Percentiles rank a stretch among this genome's conserved stretches.
phyloP scores from a whole-genome alignment of 805 yeast genomes.

The Saccharomycopsis selenospora region DNA sequence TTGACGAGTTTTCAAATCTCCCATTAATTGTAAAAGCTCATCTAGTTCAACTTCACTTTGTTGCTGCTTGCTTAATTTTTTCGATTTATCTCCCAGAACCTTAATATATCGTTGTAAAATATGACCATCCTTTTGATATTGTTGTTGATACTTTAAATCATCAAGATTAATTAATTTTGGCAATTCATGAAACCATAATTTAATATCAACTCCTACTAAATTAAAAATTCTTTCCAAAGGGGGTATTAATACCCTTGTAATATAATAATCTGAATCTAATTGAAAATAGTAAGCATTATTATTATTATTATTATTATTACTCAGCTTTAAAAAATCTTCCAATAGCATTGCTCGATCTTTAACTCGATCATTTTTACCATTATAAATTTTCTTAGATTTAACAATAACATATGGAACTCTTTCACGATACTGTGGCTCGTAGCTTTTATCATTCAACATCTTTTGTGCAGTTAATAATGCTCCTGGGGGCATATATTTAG shows the following conservation, averaged over 20 bases:
- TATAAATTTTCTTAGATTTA: conserved; percentile 37
- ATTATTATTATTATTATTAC: background rate
- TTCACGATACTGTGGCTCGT: conserved; percentile 83
- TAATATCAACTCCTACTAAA: conserved; percentile 73
- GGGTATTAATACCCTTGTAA: conserved; percentile 75
- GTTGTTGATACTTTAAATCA: conserved; percentile 14
- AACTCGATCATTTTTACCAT: conserved; percentile 46
- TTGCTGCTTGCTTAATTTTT: conserved; percentile 15
- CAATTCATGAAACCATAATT: conserved; percentile 67
- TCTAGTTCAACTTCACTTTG: conserved; percentile 13
- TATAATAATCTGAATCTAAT: conserved; percentile 80
- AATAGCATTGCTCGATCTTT: conserved; percentile 80
- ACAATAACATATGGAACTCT: conserved; percentile 82
- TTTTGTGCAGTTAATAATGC: conserved; percentile 69
- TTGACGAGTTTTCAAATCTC: conserved; percentile 20
- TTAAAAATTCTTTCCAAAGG: conserved; percentile 82
- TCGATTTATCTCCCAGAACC: conserved; percentile 19
- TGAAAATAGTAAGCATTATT: conserved; percentile 26
- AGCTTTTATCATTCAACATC: conserved; percentile 56
- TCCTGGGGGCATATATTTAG: conserved; percentile 77
- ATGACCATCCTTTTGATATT: conserved; percentile 14
- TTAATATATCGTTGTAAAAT: conserved; percentile 17
- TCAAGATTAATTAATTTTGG: conserved; percentile 33
- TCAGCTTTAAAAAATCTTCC: conserved; percentile 40
- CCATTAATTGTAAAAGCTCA: conserved; percentile 17